These are phyloP conservation scores for Penicillium olsonii DNA, from an alignment of 2,329 filamentous ascomycete genomes.

Conservation along the genomic window DNA sequence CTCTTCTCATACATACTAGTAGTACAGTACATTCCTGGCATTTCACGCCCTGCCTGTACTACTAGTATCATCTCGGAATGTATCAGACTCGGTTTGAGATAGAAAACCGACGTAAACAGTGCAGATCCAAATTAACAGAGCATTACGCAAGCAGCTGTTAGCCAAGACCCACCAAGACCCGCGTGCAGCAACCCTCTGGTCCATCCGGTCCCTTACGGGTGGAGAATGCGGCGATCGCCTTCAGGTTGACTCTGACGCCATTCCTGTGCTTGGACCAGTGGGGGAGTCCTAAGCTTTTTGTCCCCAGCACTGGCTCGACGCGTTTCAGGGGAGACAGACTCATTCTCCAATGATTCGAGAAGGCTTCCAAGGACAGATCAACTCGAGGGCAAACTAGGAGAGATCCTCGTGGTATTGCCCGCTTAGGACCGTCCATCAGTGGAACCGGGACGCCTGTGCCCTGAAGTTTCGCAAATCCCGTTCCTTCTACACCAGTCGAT, in stretches of 20 bases:
- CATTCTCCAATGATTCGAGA: conserved; percentile 1
- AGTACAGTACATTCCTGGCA: too few relatives aligned
- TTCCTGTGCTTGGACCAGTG: conserved; percentile 14
- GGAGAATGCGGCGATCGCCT: conserved; percentile 40
- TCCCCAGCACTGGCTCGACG: background rate
- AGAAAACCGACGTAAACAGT: conserved; percentile 19
- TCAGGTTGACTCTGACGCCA: conserved; percentile 32
- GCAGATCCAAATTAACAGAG: conserved; percentile 38
- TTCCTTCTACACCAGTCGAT: conserved; percentile 11
- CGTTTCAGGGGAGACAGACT: background rate
- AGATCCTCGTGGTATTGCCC: conserved; percentile 24
- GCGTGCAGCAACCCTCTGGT: conserved; percentile 33
- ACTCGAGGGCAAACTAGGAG: background rate
- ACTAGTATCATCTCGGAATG: background rate
- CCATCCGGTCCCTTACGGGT: conserved; percentile 40
- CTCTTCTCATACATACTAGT: too few relatives aligned
- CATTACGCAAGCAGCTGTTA: conserved; percentile 42
- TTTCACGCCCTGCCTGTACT: background rate
- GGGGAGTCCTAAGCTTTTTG: conserved; percentile 10
- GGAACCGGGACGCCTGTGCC: conserved; percentile 23
- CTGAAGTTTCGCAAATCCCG: conserved; percentile 12
- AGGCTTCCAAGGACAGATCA: background rate
- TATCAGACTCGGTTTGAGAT: conserved; percentile 17
- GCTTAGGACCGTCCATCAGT: conserved; percentile 31
- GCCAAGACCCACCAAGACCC: conserved; percentile 32